These are phyloP conservation scores for Eucalyptus paniculata DNA, from an alignment of 345 rosid genomes.

Conservation along the genomic window DNA sequence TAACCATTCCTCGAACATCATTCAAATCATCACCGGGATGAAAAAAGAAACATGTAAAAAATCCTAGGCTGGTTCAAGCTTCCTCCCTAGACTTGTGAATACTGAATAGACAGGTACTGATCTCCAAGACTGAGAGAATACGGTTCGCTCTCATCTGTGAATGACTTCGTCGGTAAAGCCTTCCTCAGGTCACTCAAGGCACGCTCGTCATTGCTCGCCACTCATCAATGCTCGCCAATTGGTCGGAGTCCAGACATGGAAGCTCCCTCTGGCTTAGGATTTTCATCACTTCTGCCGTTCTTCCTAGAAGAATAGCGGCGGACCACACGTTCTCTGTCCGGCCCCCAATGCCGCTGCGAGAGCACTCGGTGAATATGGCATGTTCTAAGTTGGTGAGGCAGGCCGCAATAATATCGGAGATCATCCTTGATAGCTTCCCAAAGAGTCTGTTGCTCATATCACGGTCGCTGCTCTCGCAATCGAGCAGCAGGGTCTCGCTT, in stretches of 20 bases:
- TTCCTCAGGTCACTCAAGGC: slow-evolving; percentile 9
- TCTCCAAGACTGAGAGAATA: neutral
- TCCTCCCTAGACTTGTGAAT: neutral
- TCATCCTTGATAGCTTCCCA: slow-evolving; percentile 20
- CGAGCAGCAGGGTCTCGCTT: slow-evolving; percentile 41
- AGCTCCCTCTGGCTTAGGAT: slow-evolving; percentile 24
- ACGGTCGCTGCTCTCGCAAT: neutral
- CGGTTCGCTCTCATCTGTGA: neutral
- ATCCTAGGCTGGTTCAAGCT: neutral
- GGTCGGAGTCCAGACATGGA: slow-evolving; percentile 25
- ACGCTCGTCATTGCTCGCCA: slow-evolving; percentile 22
- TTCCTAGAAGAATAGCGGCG: slow-evolving; percentile 54
- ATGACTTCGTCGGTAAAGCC: neutral
- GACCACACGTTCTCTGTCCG: slow-evolving; percentile 43
- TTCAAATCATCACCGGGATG: neutral
- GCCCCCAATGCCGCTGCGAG: slow-evolving; percentile 34
- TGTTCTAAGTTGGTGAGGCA: slow-evolving; percentile 58
- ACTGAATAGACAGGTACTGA: neutral
- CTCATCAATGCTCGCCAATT: slow-evolving; percentile 39
- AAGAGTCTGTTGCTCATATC: slow-evolving; percentile 21
- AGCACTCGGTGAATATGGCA: slow-evolving; percentile 42
- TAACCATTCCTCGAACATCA: neutral
- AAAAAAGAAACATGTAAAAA: neutral
- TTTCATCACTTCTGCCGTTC: slow-evolving; percentile 36
- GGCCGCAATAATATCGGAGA: slow-evolving; percentile 64